Evolutionary conservation across 2,329 filamentous ascomycete genomes (phyloP).

Genomic region (Penicillium hesseltinei): DNA sequence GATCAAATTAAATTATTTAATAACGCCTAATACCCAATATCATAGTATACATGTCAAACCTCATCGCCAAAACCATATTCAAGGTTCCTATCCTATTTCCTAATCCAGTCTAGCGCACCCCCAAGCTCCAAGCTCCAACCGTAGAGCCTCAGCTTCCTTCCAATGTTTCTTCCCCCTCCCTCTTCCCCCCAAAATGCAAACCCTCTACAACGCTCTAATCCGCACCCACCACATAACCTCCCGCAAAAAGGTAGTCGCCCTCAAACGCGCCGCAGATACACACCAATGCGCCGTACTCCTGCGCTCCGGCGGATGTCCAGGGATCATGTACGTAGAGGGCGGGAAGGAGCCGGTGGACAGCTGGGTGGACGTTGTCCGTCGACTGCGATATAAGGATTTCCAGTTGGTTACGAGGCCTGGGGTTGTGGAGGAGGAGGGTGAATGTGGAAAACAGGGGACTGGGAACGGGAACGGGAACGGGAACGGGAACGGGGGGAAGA

Average conservation of each 20-base stretch:
- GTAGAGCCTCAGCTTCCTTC: neutral
- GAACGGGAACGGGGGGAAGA: neutral
- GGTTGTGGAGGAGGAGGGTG: slow-evolving; percentile 23
- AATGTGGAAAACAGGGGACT: slow-evolving; percentile 8
- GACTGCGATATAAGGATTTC: slow-evolving; percentile 70
- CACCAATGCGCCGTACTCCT: slow-evolving; percentile 63
- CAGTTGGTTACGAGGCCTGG: slow-evolving; percentile 59
- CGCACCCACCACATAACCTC: slow-evolving; percentile 80
- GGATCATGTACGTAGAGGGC: slow-evolving; percentile 76
- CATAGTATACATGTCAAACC: no score
- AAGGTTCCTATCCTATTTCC: neutral
- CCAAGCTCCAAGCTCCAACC: neutral
- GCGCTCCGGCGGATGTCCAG: slow-evolving; percentile 66
- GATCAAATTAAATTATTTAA: no score
- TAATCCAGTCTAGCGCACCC: neutral
- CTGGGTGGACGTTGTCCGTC: slow-evolving; percentile 66
- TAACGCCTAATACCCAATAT: no score
- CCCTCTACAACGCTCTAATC: slow-evolving; percentile 61
- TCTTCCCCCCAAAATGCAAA: slow-evolving; percentile 9
- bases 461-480: neutral
- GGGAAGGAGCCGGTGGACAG: slow-evolving; percentile 52
- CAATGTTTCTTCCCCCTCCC: no score
- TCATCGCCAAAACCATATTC: neutral
- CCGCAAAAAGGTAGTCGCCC: slow-evolving; percentile 66
- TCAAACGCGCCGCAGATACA: slow-evolving; percentile 63